These are phyloP conservation scores for Populus hybrid DNA, from an alignment of 441 rosid species.

Conservation along the genomic window DNA sequence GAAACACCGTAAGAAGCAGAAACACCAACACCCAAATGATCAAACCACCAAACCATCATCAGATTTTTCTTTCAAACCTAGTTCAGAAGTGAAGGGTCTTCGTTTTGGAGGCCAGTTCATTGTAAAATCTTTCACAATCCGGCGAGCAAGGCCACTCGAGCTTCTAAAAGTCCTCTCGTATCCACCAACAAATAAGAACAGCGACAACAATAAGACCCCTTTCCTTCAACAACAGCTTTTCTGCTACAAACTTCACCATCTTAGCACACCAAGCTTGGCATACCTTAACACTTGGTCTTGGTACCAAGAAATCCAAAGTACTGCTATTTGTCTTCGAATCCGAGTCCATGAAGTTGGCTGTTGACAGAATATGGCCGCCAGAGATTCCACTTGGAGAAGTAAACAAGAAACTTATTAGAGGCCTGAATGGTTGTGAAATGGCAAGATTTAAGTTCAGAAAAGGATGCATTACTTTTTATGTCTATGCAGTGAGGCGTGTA, in stretches of 20 bases:
- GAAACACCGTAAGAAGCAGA: constrained; percentile 50
- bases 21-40: constrained; percentile 62
- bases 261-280: constrained; percentile 97
- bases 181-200: constrained; percentile 33
- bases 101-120: constrained; percentile 83
- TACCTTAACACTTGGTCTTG: constrained; percentile 79
- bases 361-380: constrained; percentile 65
- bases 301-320: constrained; percentile 80
- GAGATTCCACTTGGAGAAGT: constrained; percentile 67
- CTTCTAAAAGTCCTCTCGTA: constrained; percentile 73
- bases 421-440: constrained; percentile 64
- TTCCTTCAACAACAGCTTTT: constrained; percentile 78
- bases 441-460: constrained; percentile 92
- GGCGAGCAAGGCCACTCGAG: constrained; percentile 67
- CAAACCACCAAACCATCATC: constrained; percentile 47
- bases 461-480: constrained; percentile 89
- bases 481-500: constrained; percentile 17
- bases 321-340: constrained; percentile 77
- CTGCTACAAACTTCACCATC: constrained; percentile 85
- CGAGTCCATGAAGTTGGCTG: constrained; percentile 57
- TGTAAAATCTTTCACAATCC: constrained; percentile 87
- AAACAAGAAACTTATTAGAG: constrained; percentile 19
- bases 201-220: constrained; percentile 27
- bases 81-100: constrained; percentile 78
- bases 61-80: constrained; percentile 70